Evolutionary conservation across 208 protist species (phyloP).

Genomic region (Balamuthia mandrillaris): DNA sequence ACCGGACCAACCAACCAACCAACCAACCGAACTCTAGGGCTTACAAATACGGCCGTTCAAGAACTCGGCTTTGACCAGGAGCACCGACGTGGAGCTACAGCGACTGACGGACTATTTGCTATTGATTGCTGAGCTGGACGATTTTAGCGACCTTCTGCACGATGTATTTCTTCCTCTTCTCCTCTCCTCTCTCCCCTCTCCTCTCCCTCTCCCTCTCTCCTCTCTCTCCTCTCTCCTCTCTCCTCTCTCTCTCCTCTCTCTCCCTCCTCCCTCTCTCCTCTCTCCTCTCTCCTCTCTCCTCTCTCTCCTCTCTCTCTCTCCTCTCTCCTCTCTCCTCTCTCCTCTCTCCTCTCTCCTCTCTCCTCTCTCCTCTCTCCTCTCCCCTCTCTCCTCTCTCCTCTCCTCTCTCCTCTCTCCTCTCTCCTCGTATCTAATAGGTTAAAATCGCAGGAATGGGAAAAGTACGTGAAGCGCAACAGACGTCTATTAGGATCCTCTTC

Average conservation of each 20-base stretch:
- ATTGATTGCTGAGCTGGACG: neutral
- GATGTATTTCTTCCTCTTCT: neutral
- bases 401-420: no score
- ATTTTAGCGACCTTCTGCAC: neutral
- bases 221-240: neutral
- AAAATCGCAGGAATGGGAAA: no score
- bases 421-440: no score
- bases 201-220: neutral
- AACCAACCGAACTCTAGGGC: neutral
- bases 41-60: neutral
- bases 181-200: neutral
- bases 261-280: neutral
- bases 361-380: neutral
- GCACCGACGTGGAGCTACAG: neutral
- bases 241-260: neutral
- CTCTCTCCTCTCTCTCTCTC: neutral
- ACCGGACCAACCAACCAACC: neutral
- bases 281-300: neutral
- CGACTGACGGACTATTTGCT: neutral
- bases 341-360: neutral
- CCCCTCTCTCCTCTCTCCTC: neutral
- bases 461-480: no score
- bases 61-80: neutral
- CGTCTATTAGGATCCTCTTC: no score
- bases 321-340: neutral